phyloP scores from a whole-genome alignment of 192 early-diverging fungal genomes.

The Geranomyces michiganensis region DNA sequence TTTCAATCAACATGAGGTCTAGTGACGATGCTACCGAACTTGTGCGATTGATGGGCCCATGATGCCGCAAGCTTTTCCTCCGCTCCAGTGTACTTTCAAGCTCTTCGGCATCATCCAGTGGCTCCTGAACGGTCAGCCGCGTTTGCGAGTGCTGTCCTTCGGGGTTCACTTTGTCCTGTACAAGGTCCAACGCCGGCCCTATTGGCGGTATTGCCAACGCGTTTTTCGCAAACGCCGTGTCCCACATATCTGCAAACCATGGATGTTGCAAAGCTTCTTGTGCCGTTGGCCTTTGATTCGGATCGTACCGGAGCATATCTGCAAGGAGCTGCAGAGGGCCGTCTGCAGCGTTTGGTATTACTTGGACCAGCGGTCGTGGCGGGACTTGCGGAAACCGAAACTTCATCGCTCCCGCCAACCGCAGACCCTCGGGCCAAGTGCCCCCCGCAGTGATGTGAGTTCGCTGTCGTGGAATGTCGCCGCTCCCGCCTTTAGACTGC shows the following conservation, averaged over 20 bases:
- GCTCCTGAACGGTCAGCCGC: constrained; percentile 24
- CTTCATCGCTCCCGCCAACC: constrained; percentile 52
- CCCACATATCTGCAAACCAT: constrained; percentile 57
- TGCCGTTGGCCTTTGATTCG: constrained; percentile 72
- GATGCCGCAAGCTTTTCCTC: constrained; percentile 1
- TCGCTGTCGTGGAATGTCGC: constrained; percentile 4
- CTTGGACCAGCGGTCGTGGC: constrained; percentile 49
- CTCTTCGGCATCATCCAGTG: constrained; percentile 17
- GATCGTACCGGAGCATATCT: constrained; percentile 79
- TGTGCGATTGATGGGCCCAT: constrained; percentile 11
- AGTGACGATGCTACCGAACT: constrained; percentile 22
- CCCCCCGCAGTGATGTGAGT: constrained; percentile 48
- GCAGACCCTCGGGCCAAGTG: constrained; percentile 53
- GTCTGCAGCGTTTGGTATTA: constrained; percentile 62
- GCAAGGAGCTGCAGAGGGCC: constrained; percentile 66
- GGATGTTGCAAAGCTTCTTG: constrained; percentile 67
- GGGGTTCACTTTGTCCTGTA: constrained; percentile 20
- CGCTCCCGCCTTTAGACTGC: constrained; percentile 8
- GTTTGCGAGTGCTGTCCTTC: constrained; percentile 12
- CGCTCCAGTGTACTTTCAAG: constrained; percentile 1
- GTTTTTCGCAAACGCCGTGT: constrained; percentile 18
- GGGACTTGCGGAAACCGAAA: constrained; percentile 56
- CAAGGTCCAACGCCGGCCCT: constrained; percentile 30
- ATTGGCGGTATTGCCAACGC: constrained; percentile 18
- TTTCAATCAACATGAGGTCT: constrained; percentile 28